Evolutionary conservation across 2,329 filamentous ascomycete genomes (phyloP), one percentile per base, ranked within the genome.

Genomic region (Aspergillaceae sp.): DNA sequence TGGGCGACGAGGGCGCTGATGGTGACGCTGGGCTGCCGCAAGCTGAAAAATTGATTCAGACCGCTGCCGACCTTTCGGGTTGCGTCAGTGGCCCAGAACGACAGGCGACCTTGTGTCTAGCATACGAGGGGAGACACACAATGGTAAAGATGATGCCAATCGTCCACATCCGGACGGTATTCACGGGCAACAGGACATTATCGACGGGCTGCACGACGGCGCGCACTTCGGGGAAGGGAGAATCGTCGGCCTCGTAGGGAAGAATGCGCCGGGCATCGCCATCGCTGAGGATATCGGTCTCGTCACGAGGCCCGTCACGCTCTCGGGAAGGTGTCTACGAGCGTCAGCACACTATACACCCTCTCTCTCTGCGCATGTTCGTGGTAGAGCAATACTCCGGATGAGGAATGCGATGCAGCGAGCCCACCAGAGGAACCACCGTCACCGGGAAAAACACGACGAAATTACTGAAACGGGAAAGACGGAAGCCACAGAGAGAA

Each of bases 1-100:
- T 74, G 72, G 9, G 65, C 64, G 7, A 68, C 65, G 26, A 67
- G 51, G 4, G 64, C 53, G 42, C 58, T 66, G 47, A 68, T 66
- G n/a, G 60, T 66, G 29, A 68, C 62, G 42, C 65, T 67, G 9
- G 65, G 65, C 42, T 66, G 62, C 43, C 64, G 57, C 45, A 67
- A 48, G 46, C 61, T 67, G 51, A 68, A 68, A 47, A 68, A 64
- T 43, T 67, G 64, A 37, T 68, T 68, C 34, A 67, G 50, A 10
- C 63, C 64, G 44, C 62, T 65, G 19, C 64, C 64, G 8, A 66
- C 47, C 64, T 66, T 46, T 35, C n/a, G n/a, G n/a, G n/a, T n/a
- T n/a, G n/a, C 27, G 27, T 19, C 36, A 4, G 27, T 5, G 3
- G n/a, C n/a, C n/a, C n/a, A n/a, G n/a, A n/a, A n/a, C n/a, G n/a